Evolutionary conservation across 192 early-diverging fungal species (phyloP).

Genomic region (Backusella morwellensis): DNA sequence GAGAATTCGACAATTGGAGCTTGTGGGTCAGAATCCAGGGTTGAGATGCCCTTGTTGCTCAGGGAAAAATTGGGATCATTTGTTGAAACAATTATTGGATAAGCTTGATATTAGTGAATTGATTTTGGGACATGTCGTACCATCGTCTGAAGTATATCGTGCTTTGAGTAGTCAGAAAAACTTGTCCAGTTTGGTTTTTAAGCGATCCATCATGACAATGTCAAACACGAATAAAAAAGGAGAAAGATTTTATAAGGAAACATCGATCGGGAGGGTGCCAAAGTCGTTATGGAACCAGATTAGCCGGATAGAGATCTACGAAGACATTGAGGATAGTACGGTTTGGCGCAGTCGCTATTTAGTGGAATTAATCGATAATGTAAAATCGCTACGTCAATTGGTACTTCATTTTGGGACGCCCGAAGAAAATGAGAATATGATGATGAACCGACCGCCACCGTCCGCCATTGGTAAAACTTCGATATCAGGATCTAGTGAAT

Average conservation of each 20-base stretch:
- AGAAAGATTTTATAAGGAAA: background rate
- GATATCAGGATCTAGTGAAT: background rate
- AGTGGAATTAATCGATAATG: background rate
- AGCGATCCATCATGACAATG: constrained; percentile 1
- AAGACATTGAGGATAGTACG: background rate
- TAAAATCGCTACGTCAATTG: background rate
- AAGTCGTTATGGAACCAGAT: background rate
- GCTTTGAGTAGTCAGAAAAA: background rate
- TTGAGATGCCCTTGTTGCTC: background rate
- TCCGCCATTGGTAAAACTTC: background rate
- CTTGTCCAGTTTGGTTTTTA: background rate
- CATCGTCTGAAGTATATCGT: background rate
- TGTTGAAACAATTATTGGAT: background rate
- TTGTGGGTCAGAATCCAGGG: background rate
- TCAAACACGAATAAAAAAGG: background rate
- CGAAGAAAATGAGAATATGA: background rate
- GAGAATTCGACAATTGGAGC: background rate
- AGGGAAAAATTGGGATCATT: background rate
- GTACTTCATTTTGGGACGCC: background rate
- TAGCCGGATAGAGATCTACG: background rate
- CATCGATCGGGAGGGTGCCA: background rate
- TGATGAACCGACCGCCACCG: background rate
- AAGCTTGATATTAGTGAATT: background rate
- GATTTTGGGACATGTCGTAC: background rate
- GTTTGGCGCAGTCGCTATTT: background rate